phyloP scores from a whole-genome alignment of 768 basidiomycete genomes.

The Mycena galericulata region DNA sequence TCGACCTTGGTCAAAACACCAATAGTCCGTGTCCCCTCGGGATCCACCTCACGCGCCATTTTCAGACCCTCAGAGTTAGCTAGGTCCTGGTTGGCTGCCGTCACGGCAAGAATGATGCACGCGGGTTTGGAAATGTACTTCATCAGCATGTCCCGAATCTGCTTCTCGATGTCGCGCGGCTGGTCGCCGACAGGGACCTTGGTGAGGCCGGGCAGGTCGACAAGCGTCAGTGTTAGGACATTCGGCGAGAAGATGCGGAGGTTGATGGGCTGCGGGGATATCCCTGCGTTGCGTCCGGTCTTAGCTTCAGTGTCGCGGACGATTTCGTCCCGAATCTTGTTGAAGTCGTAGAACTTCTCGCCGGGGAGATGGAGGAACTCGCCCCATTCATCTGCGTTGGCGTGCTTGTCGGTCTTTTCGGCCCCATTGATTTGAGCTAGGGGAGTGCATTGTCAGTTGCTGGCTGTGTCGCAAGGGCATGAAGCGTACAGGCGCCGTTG shows the following conservation, averaged over 20 bases:
- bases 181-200: slow-evolving; percentile 97
- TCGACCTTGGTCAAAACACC: slow-evolving; percentile 99
- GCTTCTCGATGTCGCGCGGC: slow-evolving; percentile 96
- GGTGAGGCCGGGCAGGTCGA: slow-evolving; percentile 96
- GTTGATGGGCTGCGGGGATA: slow-evolving; percentile 97
- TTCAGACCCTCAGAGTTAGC: slow-evolving; percentile 99
- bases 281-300: slow-evolving; percentile 98
- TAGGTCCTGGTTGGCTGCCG: slow-evolving; percentile 95
- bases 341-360: slow-evolving; percentile 98
- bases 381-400: slow-evolving; percentile 97
- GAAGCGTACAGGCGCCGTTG: slow-evolving; percentile 51
- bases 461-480: slow-evolving; percentile 12
- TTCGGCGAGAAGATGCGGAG: slow-evolving; percentile 97
- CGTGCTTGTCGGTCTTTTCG: slow-evolving; percentile 73
- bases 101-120: slow-evolving; percentile 97
- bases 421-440: slow-evolving; percentile 57
- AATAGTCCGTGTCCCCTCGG: slow-evolving; percentile 95
- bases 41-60: slow-evolving; percentile 96
- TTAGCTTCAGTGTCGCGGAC: slow-evolving; percentile 97
- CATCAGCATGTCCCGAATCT: slow-evolving; percentile 95
- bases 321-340: slow-evolving; percentile 97
- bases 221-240: slow-evolving; percentile 95
- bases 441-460: slow-evolving; percentile 40
- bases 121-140: slow-evolving; percentile 96
- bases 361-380: slow-evolving; percentile 97